Evolutionary conservation across 441 rosid genomes (phyloP).

Genomic region (Aquilaria agallochum): DNA sequence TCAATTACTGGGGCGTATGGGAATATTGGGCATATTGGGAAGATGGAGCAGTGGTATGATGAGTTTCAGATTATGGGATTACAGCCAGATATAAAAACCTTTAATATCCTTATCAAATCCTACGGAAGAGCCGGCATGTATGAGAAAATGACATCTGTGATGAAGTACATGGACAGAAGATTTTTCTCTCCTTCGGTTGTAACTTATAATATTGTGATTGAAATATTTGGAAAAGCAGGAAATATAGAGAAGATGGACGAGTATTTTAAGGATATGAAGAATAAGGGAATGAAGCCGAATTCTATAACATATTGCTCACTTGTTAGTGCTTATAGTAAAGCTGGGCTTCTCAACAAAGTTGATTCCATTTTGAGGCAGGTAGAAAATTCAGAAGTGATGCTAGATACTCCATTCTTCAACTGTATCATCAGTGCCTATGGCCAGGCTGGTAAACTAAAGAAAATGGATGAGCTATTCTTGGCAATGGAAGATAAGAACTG

Average conservation of each 20-base stretch:
- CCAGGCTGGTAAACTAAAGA: slow-evolving; percentile 58
- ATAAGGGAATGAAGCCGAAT: slow-evolving; percentile 78
- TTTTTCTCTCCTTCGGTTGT: slow-evolving; percentile 45
- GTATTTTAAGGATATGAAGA: slow-evolving; percentile 60
- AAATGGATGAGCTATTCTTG: slow-evolving; percentile 56
- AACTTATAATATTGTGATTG: slow-evolving; percentile 62
- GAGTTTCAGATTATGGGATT: slow-evolving; percentile 75
- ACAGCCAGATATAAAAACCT: slow-evolving; percentile 57
- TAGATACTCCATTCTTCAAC: slow-evolving; percentile 80
- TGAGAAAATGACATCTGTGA: slow-evolving; percentile 58
- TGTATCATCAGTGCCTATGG: slow-evolving; percentile 77
- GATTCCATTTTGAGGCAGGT: slow-evolving; percentile 74
- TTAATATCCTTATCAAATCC: slow-evolving; percentile 59
- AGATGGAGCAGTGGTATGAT: slow-evolving; percentile 74
- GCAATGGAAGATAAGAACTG: slow-evolving; percentile 67
- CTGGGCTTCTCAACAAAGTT: slow-evolving; percentile 48
- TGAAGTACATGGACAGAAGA: slow-evolving; percentile 68
- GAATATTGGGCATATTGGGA: slow-evolving; percentile 38
- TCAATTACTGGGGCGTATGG: slow-evolving; percentile 72
- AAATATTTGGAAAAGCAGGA: slow-evolving; percentile 66
- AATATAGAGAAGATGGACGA: slow-evolving; percentile 61
- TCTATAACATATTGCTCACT: slow-evolving; percentile 72
- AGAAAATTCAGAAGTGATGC: slow-evolving; percentile 66
- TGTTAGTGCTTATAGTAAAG: slow-evolving; percentile 58
- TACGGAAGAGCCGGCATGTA: slow-evolving; percentile 62